phyloP scores from a whole-genome alignment of 352 stramenopile species.

The Thalassiosira oceanica region DNA sequence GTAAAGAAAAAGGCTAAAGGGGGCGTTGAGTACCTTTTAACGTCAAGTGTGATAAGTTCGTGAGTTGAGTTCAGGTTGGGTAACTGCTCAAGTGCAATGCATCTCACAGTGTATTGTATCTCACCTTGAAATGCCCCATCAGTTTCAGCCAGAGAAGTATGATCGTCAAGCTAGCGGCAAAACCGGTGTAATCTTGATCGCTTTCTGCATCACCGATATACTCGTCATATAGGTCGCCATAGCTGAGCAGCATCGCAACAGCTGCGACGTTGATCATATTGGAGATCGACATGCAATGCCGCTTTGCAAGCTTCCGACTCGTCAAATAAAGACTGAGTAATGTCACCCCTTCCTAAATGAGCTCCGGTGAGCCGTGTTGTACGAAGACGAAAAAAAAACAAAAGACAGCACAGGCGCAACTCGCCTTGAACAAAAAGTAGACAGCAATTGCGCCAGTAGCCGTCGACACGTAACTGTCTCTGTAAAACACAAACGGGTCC shows the following conservation, averaged over 20 bases:
- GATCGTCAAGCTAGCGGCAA: conserved; percentile 25
- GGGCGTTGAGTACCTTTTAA: too few relatives aligned
- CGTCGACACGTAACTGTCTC: conserved; percentile 27
- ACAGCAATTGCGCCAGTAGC: conserved; percentile 25
- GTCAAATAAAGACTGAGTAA: conserved; percentile 45
- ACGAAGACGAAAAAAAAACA: too few relatives aligned
- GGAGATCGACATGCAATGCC: conserved; percentile 33
- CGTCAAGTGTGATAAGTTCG: too few relatives aligned
- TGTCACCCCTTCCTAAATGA: too few relatives aligned
- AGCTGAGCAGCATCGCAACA: conserved; percentile 22
- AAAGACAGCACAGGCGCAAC: too few relatives aligned
- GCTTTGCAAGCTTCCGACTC: conserved; percentile 26
- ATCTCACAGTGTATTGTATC: neutral
- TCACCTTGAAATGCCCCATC: conserved; percentile 29
- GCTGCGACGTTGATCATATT: conserved; percentile 41
- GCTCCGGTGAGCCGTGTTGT: too few relatives aligned
- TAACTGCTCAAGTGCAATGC: neutral
- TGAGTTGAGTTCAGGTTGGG: neutral
- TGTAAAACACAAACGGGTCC: conserved; percentile 10
- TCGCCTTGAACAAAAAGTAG: conserved; percentile 48
- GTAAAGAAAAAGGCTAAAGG: conserved; percentile 38
- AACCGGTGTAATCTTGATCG: conserved; percentile 18
- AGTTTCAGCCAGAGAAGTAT: conserved; percentile 46
- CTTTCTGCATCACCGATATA: neutral
- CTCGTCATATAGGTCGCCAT: too few relatives aligned